These are phyloP conservation scores for Trichopus zeylanicus DNA, from an alignment of 116 monocot genomes.

Conservation along the genomic window DNA sequence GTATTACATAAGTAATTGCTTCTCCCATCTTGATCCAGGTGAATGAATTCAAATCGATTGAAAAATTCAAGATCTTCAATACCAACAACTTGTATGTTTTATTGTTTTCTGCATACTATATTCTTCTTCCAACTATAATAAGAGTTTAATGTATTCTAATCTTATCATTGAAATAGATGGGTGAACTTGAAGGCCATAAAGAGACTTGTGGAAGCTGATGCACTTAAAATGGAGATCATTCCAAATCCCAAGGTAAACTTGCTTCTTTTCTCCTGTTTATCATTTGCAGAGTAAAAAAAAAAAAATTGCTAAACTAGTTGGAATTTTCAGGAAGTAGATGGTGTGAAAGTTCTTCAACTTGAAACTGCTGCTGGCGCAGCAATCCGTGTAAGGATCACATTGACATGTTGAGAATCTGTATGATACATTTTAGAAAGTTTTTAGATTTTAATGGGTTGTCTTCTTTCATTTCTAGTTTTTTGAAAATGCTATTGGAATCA, in stretches of 20 bases:
- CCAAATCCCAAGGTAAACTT: constrained; percentile 89
- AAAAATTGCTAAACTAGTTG: not conserved
- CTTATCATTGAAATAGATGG: constrained; percentile 41
- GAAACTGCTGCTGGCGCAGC: constrained; percentile 96
- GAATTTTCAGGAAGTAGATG: constrained; percentile 74
- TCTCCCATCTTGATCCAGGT: constrained; percentile 50
- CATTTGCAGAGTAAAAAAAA: not conserved
- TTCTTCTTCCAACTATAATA: no score
- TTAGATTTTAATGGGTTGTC: not conserved
- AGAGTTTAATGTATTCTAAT: constrained; percentile 13
- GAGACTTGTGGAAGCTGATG: constrained; percentile 85
- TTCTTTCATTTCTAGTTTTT: constrained; percentile 57
- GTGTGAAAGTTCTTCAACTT: constrained; percentile 85
- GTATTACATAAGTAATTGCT: not conserved
- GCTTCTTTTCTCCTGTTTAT: not conserved
- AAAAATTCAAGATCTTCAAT: constrained; percentile 98
- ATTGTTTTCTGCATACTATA: not conserved
- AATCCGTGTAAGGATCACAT: constrained; percentile 46
- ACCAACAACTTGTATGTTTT: constrained; percentile 87
- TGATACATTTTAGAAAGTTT: not conserved
- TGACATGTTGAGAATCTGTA: constrained; percentile 1
- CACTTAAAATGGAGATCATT: constrained; percentile 98
- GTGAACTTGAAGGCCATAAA: constrained; percentile 89
- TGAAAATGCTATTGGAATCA: constrained; percentile 86
- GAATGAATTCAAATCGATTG: constrained; percentile 94